Evolutionary conservation across 768 basidiomycete genomes (phyloP).

Genomic region (Coprinellus micaceus): DNA sequence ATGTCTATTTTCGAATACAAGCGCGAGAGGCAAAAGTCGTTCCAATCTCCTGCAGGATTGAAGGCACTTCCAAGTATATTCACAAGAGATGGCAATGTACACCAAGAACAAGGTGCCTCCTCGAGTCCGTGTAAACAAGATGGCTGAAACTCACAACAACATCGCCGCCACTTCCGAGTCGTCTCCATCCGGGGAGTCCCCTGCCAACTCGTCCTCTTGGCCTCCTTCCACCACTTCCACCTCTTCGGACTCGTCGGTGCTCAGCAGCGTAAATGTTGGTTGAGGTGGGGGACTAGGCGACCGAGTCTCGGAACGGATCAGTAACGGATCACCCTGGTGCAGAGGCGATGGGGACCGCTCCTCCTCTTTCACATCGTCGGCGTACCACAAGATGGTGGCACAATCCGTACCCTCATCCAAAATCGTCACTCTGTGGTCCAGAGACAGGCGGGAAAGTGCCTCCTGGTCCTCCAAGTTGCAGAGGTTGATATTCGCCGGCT

Average conservation of each 20-base stretch:
- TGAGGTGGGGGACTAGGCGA: neutral
- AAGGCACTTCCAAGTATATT: too few relatives aligned
- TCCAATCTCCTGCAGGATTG: too few relatives aligned
- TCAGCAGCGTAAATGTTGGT: neutral
- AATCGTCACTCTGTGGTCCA: neutral
- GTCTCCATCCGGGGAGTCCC: neutral
- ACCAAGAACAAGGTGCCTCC: too few relatives aligned
- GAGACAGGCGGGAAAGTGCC: neutral
- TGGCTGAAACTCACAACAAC: too few relatives aligned
- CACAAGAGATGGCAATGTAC: too few relatives aligned
- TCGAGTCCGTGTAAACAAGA: too few relatives aligned
- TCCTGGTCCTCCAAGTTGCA: neutral
- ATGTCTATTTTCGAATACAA: too few relatives aligned
- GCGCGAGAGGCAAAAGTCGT: too few relatives aligned
- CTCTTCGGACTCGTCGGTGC: conserved; percentile 3
- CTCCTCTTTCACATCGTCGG: neutral
- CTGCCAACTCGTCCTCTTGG: conserved; percentile 7
- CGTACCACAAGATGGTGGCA: neutral
- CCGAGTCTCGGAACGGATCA: neutral
- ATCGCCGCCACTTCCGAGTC: too few relatives aligned
- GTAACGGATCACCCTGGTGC: neutral
- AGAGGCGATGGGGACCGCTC: neutral
- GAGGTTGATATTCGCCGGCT: conserved; percentile 22
- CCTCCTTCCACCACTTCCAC: conserved; percentile 9
- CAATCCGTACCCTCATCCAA: neutral